These are phyloP conservation scores for Terfezia claveryi DNA, from an alignment of 495 filamentous ascomycete genomes.

Conservation along the genomic window DNA sequence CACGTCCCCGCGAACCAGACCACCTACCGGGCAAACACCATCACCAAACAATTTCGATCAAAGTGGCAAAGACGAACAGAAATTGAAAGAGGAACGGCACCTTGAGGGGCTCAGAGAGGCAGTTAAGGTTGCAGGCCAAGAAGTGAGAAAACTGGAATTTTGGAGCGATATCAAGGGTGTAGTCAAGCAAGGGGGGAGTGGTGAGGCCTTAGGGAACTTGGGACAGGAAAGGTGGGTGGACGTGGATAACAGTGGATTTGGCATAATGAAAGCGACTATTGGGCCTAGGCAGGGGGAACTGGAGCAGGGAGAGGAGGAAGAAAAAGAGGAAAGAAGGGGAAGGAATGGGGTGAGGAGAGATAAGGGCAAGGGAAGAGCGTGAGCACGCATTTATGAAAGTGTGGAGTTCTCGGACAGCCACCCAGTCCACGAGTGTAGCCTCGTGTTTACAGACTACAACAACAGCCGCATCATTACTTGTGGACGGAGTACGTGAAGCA, in stretches of 20 bases:
- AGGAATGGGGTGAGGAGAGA: background rate
- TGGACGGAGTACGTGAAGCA: background rate
- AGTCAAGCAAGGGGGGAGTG: slow-evolving; percentile 26
- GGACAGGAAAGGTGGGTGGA: background rate
- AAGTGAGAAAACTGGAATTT: slow-evolving; percentile 45
- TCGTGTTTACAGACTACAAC: no score
- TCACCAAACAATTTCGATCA: background rate
- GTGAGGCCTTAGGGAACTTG: background rate
- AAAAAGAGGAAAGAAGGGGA: background rate
- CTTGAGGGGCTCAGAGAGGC: slow-evolving; percentile 34
- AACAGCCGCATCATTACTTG: background rate
- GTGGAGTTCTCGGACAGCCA: no score
- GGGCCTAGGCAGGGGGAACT: background rate
- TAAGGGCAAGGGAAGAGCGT: background rate
- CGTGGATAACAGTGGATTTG: background rate
- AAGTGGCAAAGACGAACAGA: slow-evolving; percentile 4
- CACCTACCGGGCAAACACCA: slow-evolving; percentile 1
- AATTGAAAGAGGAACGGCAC: slow-evolving; percentile 17
- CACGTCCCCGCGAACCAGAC: background rate
- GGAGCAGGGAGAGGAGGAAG: background rate
- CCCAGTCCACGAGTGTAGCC: no score
- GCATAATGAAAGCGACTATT: no score
- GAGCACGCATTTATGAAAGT: background rate
- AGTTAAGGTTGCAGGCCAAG: slow-evolving; percentile 39
- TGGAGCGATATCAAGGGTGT: slow-evolving; percentile 53